These are phyloP conservation scores for Marasmius sp. DNA, from an alignment of 1,284 basidiomycete genomes.

Conservation along the genomic window DNA sequence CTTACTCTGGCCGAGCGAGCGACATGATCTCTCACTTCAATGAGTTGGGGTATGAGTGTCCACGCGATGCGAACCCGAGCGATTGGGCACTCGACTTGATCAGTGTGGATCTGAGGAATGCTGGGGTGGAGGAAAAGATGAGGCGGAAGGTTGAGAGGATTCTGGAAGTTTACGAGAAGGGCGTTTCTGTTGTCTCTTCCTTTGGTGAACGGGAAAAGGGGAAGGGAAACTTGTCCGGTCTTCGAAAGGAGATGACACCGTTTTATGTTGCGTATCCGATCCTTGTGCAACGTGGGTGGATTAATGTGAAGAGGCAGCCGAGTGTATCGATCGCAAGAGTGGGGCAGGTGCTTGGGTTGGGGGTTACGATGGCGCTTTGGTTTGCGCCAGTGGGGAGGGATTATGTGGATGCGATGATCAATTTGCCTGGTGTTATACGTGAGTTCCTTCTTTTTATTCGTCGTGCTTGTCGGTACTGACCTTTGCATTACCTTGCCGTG, in stretches of 20 bases:
- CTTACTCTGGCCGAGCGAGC: conserved; percentile 10
- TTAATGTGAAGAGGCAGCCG: conserved; percentile 14
- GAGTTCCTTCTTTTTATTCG: neutral
- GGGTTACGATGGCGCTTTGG: conserved; percentile 11
- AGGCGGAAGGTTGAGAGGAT: conserved; percentile 9
- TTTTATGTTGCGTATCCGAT: conserved; percentile 13
- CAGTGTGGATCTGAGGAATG: conserved; percentile 11
- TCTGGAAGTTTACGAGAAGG: conserved; percentile 2
- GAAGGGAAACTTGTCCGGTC: neutral
- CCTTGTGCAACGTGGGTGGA: conserved; percentile 10
- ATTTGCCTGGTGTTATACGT: conserved; percentile 15
- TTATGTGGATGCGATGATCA: conserved; percentile 13
- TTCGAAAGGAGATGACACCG: conserved; percentile 11
- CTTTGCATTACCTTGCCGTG: neutral
- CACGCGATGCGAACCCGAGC: conserved; percentile 12
- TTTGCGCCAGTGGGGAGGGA: conserved; percentile 14
- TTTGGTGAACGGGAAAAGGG: neutral
- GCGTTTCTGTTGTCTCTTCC: neutral
- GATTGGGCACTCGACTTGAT: conserved; percentile 15
- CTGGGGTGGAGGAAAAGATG: conserved; percentile 7
- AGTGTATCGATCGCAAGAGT: conserved; percentile 8
- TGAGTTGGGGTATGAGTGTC: conserved; percentile 9
- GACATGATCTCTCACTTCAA: conserved; percentile 12
- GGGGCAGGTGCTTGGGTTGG: conserved; percentile 14
- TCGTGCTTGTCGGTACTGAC: neutral